A percentile compares a stretch with the other conserved stretches of the same genome.
Conservation (phyloP, 805 yeast genomes). For the Vanderwaltozyma tropicalis region DNA sequence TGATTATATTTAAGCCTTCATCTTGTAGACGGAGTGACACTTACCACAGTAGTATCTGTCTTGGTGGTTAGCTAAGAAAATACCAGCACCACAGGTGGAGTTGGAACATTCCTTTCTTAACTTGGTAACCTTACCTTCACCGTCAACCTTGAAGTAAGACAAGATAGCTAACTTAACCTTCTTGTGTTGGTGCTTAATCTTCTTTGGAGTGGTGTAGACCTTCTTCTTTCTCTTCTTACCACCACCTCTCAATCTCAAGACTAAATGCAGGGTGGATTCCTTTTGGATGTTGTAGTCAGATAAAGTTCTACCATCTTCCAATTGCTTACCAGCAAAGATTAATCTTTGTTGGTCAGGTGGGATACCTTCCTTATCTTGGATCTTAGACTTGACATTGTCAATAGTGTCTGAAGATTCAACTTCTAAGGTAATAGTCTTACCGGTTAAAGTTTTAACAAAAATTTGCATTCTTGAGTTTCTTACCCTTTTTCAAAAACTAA, state of each 20-base stretch:
- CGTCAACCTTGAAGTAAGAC: conserved; percentile 98
- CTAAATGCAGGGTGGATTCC: conserved; percentile 94
- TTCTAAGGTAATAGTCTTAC: conserved; percentile 97
- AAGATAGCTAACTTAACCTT: conserved; percentile 98
- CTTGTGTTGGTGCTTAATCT: conserved; percentile 99
- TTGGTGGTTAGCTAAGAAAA: conserved; percentile 98
- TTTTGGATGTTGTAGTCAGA: conserved; percentile 98
- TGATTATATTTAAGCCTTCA: conserved; percentile 21
- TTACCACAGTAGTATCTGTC: conserved; percentile 99
- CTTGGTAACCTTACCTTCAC: conserved; percentile 96
- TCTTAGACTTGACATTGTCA: conserved; percentile 93
- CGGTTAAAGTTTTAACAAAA: conserved; percentile 98
- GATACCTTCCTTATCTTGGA: conserved; percentile 95
- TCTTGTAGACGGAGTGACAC: conserved; percentile 90
- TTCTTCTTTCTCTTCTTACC: conserved; percentile 99
- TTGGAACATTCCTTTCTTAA: conserved; percentile 95
- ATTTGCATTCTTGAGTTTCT: conserved; percentile 59
- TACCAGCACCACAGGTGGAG: conserved; percentile 89
- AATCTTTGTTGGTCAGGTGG: conserved; percentile 98
- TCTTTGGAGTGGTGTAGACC: conserved; percentile 99
- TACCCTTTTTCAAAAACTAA: neutral
- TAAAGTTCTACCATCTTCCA: conserved; percentile 92
- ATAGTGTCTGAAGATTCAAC: conserved; percentile 97
- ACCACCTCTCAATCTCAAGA: conserved; percentile 97
- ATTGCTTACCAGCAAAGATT: conserved; percentile 95